Percentiles rank a stretch among this genome's conserved stretches.
Conservation (phyloP, 73 alveolate species). For the Effrenium voratum region DNA sequence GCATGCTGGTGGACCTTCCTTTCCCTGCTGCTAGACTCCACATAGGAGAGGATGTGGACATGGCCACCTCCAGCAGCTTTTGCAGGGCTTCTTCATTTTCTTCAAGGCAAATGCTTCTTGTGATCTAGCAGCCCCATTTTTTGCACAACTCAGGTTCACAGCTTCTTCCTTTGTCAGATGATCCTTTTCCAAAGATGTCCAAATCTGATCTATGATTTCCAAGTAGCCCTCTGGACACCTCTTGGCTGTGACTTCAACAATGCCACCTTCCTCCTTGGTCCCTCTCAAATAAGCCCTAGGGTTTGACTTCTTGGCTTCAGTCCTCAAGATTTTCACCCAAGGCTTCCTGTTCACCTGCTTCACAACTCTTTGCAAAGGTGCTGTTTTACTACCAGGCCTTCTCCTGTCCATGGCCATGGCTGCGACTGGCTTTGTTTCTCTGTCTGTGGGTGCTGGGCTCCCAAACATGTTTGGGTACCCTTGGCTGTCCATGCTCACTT, state of each 20-base stretch:
- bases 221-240: not conserved
- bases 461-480: conserved; percentile 14
- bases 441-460: not conserved
- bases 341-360: not conserved
- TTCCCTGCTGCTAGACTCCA: too few species aligned
- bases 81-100: too few species aligned
- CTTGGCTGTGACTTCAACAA: not conserved
- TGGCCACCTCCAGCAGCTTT: too few species aligned
- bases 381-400: not conserved
- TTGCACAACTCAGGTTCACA: not conserved
- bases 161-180: conserved; percentile 11
- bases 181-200: conserved; percentile 46
- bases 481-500: conserved; percentile 17
- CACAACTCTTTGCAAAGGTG: not conserved
- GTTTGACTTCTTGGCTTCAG: too few species aligned
- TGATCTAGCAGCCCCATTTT: not conserved
- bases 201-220: not conserved
- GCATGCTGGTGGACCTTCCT: not conserved
- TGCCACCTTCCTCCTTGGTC: not conserved
- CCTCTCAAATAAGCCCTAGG: not conserved
- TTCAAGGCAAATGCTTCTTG: not conserved
- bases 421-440: not conserved
- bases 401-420: conserved; percentile 12
- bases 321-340: not conserved
- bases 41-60: too few species aligned